Evolutionary conservation across 2,329 filamentous ascomycete genomes (phyloP).

Genomic region (Colletotrichum salicis): DNA sequence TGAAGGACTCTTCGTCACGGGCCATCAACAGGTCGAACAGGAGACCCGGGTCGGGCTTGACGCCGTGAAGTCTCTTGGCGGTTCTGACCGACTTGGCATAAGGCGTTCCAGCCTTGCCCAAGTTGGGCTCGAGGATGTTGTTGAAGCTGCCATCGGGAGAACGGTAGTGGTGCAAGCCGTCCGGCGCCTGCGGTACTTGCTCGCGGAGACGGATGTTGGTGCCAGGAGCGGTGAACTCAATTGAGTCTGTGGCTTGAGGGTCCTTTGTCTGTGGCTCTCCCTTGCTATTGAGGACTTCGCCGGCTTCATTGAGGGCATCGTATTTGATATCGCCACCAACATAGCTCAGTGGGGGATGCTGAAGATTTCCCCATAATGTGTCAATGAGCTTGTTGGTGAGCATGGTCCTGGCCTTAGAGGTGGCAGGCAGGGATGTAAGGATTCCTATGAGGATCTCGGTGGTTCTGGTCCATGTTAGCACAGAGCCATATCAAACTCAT

Average conservation of each 20-base stretch:
- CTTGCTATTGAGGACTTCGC: background rate
- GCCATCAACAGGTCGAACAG: constrained; percentile 73
- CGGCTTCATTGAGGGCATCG: constrained; percentile 41
- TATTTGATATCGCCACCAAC: constrained; percentile 55
- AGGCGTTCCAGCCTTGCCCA: constrained; percentile 73
- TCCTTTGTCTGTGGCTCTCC: constrained; percentile 35
- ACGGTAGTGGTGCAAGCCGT: constrained; percentile 48
- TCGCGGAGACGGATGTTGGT: constrained; percentile 50
- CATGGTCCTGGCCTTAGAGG: constrained; percentile 45
- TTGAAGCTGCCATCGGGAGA: constrained; percentile 56
- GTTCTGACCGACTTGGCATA: constrained; percentile 76
- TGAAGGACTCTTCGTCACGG: constrained; percentile 60
- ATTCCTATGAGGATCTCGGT: constrained; percentile 52
- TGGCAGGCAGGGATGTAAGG: constrained; percentile 49
- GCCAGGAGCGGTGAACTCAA: constrained; percentile 53
- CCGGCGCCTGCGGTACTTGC: constrained; percentile 47
- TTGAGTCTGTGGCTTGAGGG: constrained; percentile 44
- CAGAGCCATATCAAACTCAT: background rate
- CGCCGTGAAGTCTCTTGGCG: constrained; percentile 64
- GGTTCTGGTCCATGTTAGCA: constrained; percentile 40
- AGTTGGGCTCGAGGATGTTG: constrained; percentile 70
- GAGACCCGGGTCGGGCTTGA: constrained; percentile 71
- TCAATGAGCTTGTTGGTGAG: constrained; percentile 63
- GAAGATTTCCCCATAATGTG: constrained; percentile 63
- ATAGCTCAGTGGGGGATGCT: constrained; percentile 63